phyloP scores from a whole-genome alignment of 192 early-diverging fungal species.

The Entomortierella chlamydospora region DNA sequence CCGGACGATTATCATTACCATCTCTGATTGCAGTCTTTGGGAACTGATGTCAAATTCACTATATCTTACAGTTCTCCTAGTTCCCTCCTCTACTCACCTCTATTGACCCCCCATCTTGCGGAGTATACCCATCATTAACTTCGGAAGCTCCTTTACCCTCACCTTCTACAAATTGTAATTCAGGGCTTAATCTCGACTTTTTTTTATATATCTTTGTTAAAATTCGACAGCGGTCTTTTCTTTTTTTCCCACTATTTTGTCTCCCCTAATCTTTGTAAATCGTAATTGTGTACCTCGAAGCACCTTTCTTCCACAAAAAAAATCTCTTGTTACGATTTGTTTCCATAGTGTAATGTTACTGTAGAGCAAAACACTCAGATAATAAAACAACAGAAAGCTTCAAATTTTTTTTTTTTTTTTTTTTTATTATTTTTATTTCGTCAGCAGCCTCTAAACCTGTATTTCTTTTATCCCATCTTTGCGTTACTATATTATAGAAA shows the following conservation, averaged over 20 bases:
- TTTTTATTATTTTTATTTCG: background rate
- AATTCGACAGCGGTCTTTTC: background rate
- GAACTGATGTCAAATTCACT: background rate
- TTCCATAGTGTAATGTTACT: no score
- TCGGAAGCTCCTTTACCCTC: background rate
- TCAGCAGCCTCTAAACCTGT: background rate
- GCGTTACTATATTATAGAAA: constrained; percentile 23
- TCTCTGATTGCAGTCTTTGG: background rate
- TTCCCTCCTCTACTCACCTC: background rate
- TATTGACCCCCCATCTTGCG: no score
- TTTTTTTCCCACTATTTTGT: background rate
- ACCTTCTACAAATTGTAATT: background rate
- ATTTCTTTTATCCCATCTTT: constrained; percentile 33
- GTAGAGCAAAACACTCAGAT: no score
- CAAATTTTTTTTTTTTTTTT: background rate
- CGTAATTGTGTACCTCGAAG: background rate
- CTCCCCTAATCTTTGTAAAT: constrained; percentile 1
- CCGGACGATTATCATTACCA: background rate
- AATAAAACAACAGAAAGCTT: no score
- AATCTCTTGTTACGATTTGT: no score
- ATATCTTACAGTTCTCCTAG: background rate
- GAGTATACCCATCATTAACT: background rate
- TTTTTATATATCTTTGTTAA: background rate
- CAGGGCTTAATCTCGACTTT: background rate
- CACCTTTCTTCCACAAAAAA: no score